phyloP scores from a whole-genome alignment of 768 basidiomycete species.

The Pisolithus orientalis region DNA sequence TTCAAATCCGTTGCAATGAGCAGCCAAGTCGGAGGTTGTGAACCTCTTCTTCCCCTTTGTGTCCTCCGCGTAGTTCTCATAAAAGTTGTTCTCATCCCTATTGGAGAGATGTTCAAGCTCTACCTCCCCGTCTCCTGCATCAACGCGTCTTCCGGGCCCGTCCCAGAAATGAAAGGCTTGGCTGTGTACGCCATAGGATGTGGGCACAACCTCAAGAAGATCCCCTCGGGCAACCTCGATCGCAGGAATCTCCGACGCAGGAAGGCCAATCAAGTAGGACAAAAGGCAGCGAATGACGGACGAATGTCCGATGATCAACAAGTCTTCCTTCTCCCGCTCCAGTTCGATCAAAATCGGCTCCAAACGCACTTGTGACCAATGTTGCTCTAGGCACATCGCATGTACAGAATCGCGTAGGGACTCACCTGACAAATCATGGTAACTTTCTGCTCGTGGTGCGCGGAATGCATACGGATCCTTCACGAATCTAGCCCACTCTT shows the following conservation, averaged over 20 bases:
- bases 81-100: conserved; percentile 73
- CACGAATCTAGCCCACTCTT: conserved; percentile 89
- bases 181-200: conserved; percentile 84
- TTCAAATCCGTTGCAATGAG: conserved; percentile 7
- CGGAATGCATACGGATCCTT: conserved; percentile 91
- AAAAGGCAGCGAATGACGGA: conserved; percentile 96
- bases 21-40: conserved; percentile 27
- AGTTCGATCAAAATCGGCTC: conserved; percentile 91
- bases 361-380: conserved; percentile 63
- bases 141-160: conserved; percentile 62
- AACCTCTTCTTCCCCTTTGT: conserved; percentile 52
- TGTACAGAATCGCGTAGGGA: not conserved
- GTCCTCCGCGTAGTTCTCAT: conserved; percentile 83
- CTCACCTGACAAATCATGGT: conserved; percentile 87
- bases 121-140: conserved; percentile 29
- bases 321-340: conserved; percentile 89
- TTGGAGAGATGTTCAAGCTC: conserved; percentile 18
- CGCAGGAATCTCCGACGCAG: conserved; percentile 93
- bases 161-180: conserved; percentile 93
- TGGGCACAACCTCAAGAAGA: conserved; percentile 86
- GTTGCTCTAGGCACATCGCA: not conserved
- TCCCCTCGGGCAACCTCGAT: conserved; percentile 97
- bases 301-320: conserved; percentile 94
- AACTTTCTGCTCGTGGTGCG: conserved; percentile 92
- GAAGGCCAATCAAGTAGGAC: conserved; percentile 88